Base-by-base conservation (phyloP, 441 rosid genomes). In the Theobroma grandiflorum region DNA sequence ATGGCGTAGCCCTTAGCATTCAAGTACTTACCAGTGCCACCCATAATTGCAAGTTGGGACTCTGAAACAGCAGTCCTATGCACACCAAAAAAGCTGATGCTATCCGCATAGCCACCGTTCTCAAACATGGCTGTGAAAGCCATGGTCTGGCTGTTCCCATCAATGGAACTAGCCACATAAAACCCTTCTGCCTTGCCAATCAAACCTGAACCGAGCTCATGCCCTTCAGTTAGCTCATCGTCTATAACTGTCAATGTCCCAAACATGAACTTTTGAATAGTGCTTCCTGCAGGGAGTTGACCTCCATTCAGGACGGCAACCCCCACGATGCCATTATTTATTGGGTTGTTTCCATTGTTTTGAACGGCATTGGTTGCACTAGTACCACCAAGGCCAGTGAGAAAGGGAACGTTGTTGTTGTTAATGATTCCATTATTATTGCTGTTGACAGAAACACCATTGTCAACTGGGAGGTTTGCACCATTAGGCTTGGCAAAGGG, bases 161-260 rank as follows among this genome's bases (percentile, higher is more conserved):
- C 97, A n/a, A 80, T 80, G 2, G 93, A 91, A 66, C 94, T 90
- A 0, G 91, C 87, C 6, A 90, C 85, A 20, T 90, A 91, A 80
- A 86, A 86, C 11, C 96, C 96, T 20, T 91, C 92, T 12, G 93
- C 96, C 78, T 90, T 91, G 12, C 95, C 95, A 3, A 89, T 78
- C 16, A 83, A 22, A 22, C 90, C 94, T 2, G 96, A 91, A 9
- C 94, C 89, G 0, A 88, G 89, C 20, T 91, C 95, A n/a, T 86
- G 87, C 3, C 89, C 89, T 72, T 89, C 91, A 0, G 93, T 90
- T 81, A 93, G 68, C 52, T 90, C 93, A 63, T 93, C 95, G 43
- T 89, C 95, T 8, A 93, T 89, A 2, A 88, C 95, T 0, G 94
- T 91, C 83, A 93, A 72, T 49, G 94, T 91, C 61, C 95, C 94